Percentiles rank a stretch among this genome's conserved stretches.
These are phyloP conservation scores for Leccinellum rugosiceps DNA, from an alignment of 768 basidiomycete species.

Conservation along the genomic window DNA sequence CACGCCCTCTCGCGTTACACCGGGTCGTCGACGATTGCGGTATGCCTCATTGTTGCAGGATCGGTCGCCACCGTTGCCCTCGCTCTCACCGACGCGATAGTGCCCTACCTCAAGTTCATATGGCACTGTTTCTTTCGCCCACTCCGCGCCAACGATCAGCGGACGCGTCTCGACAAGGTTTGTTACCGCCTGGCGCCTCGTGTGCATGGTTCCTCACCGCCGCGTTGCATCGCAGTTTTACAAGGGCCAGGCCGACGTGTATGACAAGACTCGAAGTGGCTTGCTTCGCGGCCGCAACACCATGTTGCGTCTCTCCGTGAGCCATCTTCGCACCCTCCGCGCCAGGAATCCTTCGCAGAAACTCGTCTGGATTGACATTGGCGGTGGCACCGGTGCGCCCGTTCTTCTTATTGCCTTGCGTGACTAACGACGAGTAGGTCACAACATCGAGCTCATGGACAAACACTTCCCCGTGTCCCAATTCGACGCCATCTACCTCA, in stretches of 20 bases:
- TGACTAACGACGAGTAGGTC: constrained; percentile 18
- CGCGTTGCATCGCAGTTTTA: constrained; percentile 46
- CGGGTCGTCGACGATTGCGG: constrained; percentile 28
- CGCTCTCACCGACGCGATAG: constrained; percentile 25
- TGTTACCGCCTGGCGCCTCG: neutral
- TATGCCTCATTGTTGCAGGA: constrained; percentile 25
- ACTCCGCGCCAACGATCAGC: constrained; percentile 39
- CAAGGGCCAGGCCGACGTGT: constrained; percentile 64
- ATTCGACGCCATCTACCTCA: constrained; percentile 67
- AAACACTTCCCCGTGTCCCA: constrained; percentile 51
- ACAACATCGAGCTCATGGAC: constrained; percentile 75
- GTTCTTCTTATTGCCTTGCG: neutral
- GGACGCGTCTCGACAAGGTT: constrained; percentile 45
- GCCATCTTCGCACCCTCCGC: constrained; percentile 53
- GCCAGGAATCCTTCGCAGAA: constrained; percentile 38
- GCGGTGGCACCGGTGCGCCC: constrained; percentile 61
- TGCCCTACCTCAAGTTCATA: constrained; percentile 43
- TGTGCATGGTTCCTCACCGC: neutral
- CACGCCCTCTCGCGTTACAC: constrained; percentile 24
- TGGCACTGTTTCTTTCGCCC: constrained; percentile 51
- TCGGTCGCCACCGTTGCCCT: constrained; percentile 20
- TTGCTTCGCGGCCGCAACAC: constrained; percentile 69
- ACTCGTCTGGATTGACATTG: constrained; percentile 76
- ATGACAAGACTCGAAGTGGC: constrained; percentile 61
- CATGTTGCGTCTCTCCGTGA: constrained; percentile 65